Conservation (phyloP, 441 rosid species). For the Mallotus repandus region DNA sequence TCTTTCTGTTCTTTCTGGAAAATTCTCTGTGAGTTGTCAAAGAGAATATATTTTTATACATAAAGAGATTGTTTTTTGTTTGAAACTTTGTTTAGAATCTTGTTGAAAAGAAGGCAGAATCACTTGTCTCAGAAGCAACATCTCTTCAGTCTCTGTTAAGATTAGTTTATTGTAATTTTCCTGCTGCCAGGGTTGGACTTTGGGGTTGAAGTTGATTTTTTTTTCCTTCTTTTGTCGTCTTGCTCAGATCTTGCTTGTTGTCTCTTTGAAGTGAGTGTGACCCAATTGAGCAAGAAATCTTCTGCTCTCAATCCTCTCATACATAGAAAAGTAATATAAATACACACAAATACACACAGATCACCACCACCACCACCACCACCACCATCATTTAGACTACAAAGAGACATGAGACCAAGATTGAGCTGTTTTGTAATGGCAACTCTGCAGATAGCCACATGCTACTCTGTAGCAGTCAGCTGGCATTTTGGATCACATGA, state of each 20-base stretch:
- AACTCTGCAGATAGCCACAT: slow-evolving; percentile 19
- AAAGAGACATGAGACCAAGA: slow-evolving; percentile 21
- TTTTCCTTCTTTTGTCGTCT: not conserved
- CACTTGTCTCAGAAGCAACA: slow-evolving; percentile 15
- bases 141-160: not conserved
- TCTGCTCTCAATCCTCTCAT: not conserved
- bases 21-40: slow-evolving; percentile 5
- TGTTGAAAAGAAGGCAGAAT: slow-evolving; percentile 17
- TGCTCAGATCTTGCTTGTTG: not conserved
- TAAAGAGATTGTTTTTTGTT: not conserved
- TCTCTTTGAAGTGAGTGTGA: not conserved
- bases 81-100: not conserved
- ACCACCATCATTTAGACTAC: not conserved
- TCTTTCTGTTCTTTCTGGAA: not conserved
- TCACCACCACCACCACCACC: not conserved
- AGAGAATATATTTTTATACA: not conserved
- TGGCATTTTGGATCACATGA: slow-evolving; percentile 16
- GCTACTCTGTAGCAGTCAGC: slow-evolving; percentile 20
- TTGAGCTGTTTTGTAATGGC: slow-evolving; percentile 19
- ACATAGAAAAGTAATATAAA: not conserved
- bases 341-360: not conserved
- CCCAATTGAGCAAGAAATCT: not conserved
- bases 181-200: not conserved
- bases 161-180: too few species aligned
- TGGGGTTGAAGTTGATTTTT: not conserved